These are phyloP conservation scores for Eucalyptus curtisii DNA, from an alignment of 345 rosid species.

Conservation along the genomic window DNA sequence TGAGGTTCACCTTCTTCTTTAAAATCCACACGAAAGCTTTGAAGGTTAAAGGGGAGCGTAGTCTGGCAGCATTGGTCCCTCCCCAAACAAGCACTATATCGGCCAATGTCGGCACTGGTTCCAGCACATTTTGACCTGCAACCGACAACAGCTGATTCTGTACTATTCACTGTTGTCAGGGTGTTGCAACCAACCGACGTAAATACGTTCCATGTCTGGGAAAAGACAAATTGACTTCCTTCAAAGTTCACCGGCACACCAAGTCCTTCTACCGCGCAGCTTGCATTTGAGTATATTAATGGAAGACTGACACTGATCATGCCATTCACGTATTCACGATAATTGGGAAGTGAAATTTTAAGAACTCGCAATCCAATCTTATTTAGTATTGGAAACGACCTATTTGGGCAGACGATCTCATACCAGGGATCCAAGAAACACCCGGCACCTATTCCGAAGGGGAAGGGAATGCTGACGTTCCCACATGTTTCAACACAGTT, in stretches of 20 bases:
- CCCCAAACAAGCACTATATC: neutral
- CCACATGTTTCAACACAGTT: neutral
- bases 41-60: neutral
- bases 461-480: neutral
- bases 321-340: accelerated
- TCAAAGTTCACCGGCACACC: neutral
- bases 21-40: neutral
- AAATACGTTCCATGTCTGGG: neutral
- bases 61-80: neutral
- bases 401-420: neutral
- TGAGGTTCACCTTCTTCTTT: too few relatives aligned
- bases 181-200: neutral
- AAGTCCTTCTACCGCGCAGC: neutral
- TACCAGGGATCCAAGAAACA: neutral
- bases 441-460: neutral
- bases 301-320: neutral
- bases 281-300: neutral
- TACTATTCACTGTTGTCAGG: neutral
- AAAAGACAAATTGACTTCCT: neutral
- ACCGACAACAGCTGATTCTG: neutral
- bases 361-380: neutral
- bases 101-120: neutral
- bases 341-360: neutral
- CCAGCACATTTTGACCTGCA: neutral
- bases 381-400: neutral